phyloP scores from a whole-genome alignment of 208 protist genomes.

The Leishmania major region DNA sequence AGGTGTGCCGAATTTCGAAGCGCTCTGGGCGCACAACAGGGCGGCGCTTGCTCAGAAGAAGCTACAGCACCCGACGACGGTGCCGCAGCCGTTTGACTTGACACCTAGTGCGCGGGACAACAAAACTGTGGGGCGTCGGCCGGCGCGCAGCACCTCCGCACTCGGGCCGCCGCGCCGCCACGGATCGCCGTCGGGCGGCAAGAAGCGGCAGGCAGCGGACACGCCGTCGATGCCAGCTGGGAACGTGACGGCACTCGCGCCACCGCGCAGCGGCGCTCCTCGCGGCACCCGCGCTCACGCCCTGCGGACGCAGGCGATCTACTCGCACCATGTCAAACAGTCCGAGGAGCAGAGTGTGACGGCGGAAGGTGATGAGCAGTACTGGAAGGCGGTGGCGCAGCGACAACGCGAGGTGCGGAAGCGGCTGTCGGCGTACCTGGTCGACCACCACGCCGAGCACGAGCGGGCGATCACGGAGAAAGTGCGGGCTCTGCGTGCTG shows the following conservation, averaged over 20 bases:
- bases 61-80: constrained; percentile 41
- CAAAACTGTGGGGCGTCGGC: constrained; percentile 23
- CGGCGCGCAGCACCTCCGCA: constrained; percentile 14
- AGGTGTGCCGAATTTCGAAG: constrained; percentile 80
- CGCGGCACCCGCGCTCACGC: constrained; percentile 81
- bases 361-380: constrained; percentile 32
- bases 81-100: constrained; percentile 60
- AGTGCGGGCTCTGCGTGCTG: constrained; percentile 54
- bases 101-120: constrained; percentile 34
- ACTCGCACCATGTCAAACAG: constrained; percentile 54
- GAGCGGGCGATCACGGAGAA: constrained; percentile 64
- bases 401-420: constrained; percentile 60
- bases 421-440: constrained; percentile 69
- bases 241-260: neutral
- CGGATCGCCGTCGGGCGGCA: neutral
- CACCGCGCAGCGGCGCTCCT: constrained; percentile 18
- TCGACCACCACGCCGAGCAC: constrained; percentile 40
- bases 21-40: constrained; percentile 67
- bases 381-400: constrained; percentile 32
- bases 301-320: constrained; percentile 74
- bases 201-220: constrained; percentile 1
- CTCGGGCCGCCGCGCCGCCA: constrained; percentile 1
- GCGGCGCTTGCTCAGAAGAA: constrained; percentile 50
- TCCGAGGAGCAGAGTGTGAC: constrained; percentile 25
- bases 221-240: neutral